Percentiles rank a stretch among this genome's conserved stretches.
Conservation (phyloP, 371 early-diverging fungal species). For the Rhizopus stolonifer region DNA sequence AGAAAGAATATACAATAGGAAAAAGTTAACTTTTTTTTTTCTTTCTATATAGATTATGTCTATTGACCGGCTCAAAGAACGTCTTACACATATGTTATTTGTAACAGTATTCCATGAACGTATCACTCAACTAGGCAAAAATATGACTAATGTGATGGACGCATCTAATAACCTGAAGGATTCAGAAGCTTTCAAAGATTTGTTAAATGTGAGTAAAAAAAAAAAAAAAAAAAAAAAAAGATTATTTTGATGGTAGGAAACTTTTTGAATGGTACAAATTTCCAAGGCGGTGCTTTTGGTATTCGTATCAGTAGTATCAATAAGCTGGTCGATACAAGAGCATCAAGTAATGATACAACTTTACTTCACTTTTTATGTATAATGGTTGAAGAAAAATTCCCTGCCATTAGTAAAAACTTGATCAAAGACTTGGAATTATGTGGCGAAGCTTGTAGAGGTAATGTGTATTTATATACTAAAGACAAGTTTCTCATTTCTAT, state of each 20-base stretch:
- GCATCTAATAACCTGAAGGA: conserved; percentile 57
- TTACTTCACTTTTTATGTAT: conserved; percentile 78
- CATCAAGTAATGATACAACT: conserved; percentile 65
- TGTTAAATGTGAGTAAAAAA: conserved; percentile 49
- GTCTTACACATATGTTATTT: conserved; percentile 74
- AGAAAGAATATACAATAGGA: background rate
- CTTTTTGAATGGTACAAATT: conserved; percentile 86
- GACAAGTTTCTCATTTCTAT: background rate
- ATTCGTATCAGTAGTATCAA: conserved; percentile 87
- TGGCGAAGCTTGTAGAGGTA: conserved; percentile 77
- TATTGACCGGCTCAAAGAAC: conserved; percentile 77
- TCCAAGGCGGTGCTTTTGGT: conserved; percentile 91
- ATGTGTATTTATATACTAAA: conserved; percentile 12
- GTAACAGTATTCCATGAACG: conserved; percentile 73
- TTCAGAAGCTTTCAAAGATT: conserved; percentile 48
- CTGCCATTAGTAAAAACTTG: conserved; percentile 54
- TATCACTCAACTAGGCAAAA: conserved; percentile 64
- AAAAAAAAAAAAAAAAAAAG: conserved; percentile 26
- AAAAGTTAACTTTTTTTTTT: background rate
- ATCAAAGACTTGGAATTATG: conserved; percentile 68
- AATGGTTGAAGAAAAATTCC: conserved; percentile 67
- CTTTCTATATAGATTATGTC: conserved; percentile 62
- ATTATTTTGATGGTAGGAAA: conserved; percentile 87
- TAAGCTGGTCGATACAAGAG: conserved; percentile 85
- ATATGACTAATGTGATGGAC: conserved; percentile 52